Percentiles rank a stretch among this genome's conserved stretches.
These are phyloP conservation scores for Gossypium australe DNA, from an alignment of 345 rosid genomes.

Conservation along the genomic window DNA sequence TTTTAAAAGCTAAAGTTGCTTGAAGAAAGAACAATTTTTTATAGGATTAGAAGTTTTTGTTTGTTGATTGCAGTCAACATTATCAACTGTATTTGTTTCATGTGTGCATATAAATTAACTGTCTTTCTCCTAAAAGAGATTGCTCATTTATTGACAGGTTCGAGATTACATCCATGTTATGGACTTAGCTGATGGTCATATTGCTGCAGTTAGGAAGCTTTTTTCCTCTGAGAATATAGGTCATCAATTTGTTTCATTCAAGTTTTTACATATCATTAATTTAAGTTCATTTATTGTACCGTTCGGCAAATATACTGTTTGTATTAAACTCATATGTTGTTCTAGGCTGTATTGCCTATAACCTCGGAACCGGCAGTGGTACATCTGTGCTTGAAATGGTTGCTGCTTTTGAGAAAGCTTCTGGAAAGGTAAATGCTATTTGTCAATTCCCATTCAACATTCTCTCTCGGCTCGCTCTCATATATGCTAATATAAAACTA, in stretches of 20 bases:
- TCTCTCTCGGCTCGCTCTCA: not conserved
- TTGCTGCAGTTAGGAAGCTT: constrained; percentile 74
- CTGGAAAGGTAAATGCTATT: constrained; percentile 45
- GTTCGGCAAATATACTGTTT: not conserved
- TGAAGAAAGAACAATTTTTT: not conserved
- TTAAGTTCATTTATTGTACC: not conserved
- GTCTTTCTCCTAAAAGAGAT: not conserved
- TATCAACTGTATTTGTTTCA: not conserved
- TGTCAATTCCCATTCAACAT: not conserved
- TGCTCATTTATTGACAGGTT: constrained; percentile 38
- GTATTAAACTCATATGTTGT: not conserved
- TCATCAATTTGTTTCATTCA: constrained; percentile 11
- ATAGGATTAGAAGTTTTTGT: not conserved
- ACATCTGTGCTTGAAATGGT: constrained; percentile 94
- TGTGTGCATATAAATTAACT: not conserved
- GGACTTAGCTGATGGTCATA: constrained; percentile 95
- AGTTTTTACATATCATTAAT: not conserved
- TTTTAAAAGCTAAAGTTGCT: not conserved
- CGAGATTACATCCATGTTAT: constrained; percentile 90
- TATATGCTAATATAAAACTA: not conserved
- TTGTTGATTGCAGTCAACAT: not conserved
- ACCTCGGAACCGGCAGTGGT: constrained; percentile 83
- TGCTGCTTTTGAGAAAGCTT: constrained; percentile 75
- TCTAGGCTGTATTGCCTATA: constrained; percentile 74
- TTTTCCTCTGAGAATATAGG: constrained; percentile 54